Conservation (phyloP, 2,329 filamentous ascomycete species). For the Colletotrichum navitas region DNA sequence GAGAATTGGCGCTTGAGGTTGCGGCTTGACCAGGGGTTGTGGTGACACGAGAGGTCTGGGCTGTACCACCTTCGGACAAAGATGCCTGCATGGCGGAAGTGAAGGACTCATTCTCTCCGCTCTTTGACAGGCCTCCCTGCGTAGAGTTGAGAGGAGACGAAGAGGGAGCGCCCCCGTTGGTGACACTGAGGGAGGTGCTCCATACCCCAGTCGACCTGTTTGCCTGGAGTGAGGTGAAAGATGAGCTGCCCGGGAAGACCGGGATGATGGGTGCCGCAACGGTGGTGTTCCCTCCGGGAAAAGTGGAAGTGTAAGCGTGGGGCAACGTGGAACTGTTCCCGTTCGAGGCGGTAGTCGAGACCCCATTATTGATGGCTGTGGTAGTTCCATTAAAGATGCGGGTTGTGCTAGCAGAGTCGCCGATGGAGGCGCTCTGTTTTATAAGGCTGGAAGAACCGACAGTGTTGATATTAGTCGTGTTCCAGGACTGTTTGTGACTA, state of each 20-base stretch:
- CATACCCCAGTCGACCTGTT: not conserved
- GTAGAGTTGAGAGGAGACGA: not conserved
- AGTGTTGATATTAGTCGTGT: not conserved
- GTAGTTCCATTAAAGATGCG: too few relatives aligned
- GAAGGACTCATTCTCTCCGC: not conserved
- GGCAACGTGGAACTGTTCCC: too few relatives aligned
- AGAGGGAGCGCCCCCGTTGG: too few relatives aligned
- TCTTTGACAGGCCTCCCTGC: not conserved
- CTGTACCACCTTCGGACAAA: conserved; percentile 7
- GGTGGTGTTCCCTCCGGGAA: too few relatives aligned
- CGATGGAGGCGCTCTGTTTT: not conserved
- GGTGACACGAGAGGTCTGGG: conserved; percentile 10
- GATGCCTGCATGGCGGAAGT: not conserved
- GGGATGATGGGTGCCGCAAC: too few relatives aligned
- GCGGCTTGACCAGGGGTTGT: not conserved
- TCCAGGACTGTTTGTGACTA: not conserved
- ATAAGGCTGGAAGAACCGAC: not conserved
- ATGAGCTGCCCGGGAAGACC: not conserved
- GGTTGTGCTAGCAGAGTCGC: too few relatives aligned
- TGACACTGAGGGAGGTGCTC: not conserved
- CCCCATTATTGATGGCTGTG: too few relatives aligned
- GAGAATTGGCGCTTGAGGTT: not conserved
- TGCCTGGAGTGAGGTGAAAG: not conserved
- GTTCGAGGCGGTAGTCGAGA: too few relatives aligned
- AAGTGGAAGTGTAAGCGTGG: too few relatives aligned